These are phyloP conservation scores for Plasmodium vinckei DNA, from an alignment of 169 alveolate genomes.

Conservation along the genomic window DNA sequence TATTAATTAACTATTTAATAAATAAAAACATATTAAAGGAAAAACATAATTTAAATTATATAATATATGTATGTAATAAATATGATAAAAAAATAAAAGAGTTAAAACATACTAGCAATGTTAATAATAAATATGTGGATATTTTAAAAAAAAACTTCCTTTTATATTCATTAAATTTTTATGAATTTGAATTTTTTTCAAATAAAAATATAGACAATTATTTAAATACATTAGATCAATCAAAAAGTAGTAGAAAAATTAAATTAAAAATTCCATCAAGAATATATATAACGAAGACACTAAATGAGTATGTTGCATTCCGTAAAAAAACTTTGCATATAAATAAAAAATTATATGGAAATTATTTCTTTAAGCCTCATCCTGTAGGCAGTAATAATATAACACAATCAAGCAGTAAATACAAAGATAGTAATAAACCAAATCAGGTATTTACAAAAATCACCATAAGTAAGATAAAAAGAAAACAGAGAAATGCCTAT, in stretches of 20 bases:
- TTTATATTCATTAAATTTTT: slow-evolving; percentile 38
- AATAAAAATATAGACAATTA: slow-evolving; percentile 6
- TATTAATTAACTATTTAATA: slow-evolving; percentile 17
- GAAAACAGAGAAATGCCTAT: slow-evolving; percentile 13
- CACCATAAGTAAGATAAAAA: slow-evolving; percentile 8
- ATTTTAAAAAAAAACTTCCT: slow-evolving; percentile 46
- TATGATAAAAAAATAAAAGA: slow-evolving; percentile 20
- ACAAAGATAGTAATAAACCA: too few species aligned
- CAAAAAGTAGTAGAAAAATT: background rate
- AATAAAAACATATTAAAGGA: slow-evolving; percentile 22
- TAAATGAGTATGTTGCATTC: background rate
- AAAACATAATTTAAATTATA: slow-evolving; percentile 32
- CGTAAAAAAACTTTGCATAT: too few species aligned
- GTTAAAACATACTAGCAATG: background rate
- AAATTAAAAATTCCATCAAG: slow-evolving; percentile 29
- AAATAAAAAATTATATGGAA: too few species aligned
- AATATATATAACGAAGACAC: background rate
- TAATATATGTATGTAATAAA: slow-evolving; percentile 25
- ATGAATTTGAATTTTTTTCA: slow-evolving; percentile 40
- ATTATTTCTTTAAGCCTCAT: too few species aligned
- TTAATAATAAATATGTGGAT: slow-evolving; percentile 3
- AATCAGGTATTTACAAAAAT: background rate
- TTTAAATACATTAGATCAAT: background rate
- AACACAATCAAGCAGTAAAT: background rate
- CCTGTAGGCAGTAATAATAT: too few species aligned